Conservation (phyloP, 2,329 filamentous ascomycete genomes). For the Zymoseptoria tritici region DNA sequence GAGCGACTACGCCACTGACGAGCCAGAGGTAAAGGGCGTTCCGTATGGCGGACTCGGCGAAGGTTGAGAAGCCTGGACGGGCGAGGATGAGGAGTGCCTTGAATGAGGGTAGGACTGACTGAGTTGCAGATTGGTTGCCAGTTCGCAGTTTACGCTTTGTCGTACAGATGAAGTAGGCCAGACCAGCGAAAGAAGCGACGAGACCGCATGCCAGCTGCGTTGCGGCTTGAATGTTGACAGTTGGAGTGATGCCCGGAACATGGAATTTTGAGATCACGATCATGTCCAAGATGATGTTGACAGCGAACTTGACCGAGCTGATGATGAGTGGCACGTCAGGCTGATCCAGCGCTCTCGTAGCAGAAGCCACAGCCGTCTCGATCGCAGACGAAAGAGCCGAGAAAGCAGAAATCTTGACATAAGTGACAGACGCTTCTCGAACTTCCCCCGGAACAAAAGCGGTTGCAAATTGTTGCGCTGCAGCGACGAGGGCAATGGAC, state of each 20-base stretch:
- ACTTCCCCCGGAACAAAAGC: constrained; percentile 58
- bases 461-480: constrained; percentile 48
- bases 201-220: constrained; percentile 58
- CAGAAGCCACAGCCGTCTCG: constrained; percentile 54
- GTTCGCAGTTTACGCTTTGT: constrained; percentile 23
- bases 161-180: constrained; percentile 53
- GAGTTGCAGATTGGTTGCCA: not conserved
- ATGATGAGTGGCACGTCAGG: constrained; percentile 63
- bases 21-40: constrained; percentile 68
- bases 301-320: constrained; percentile 53
- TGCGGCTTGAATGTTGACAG: constrained; percentile 56
- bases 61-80: constrained; percentile 52
- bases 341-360: constrained; percentile 58
- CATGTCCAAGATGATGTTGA: constrained; percentile 62
- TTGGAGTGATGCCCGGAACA: constrained; percentile 47
- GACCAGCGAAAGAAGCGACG: constrained; percentile 46
- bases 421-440: constrained; percentile 50
- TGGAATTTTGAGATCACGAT: constrained; percentile 61
- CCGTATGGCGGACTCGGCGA: constrained; percentile 57
- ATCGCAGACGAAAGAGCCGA: constrained; percentile 55
- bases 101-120: constrained; percentile 31
- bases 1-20: constrained; percentile 54
- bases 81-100: constrained; percentile 45
- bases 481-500: constrained; percentile 51
- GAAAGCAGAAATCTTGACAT: constrained; percentile 59